A percentile compares a stretch with the other conserved stretches of the same genome.
Conservation (phyloP, 768 basidiomycete species). For the Trametes gibbosa region DNA sequence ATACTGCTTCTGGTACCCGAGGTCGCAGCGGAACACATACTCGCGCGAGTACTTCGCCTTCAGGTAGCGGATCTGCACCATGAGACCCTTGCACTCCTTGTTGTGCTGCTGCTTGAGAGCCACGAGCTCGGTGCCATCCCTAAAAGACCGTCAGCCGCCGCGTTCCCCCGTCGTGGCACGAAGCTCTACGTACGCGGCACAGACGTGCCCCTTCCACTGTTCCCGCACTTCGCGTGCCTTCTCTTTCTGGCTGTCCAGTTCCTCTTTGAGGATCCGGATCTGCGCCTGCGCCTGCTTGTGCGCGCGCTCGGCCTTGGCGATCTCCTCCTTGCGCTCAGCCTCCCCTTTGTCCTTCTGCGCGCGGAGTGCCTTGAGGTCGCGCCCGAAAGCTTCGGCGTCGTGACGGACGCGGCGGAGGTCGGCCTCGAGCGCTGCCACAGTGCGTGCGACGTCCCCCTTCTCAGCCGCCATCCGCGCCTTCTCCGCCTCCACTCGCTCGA, state of each 20-base stretch:
- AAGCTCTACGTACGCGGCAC: constrained; percentile 47
- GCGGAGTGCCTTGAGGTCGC: constrained; percentile 67
- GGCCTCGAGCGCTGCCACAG: constrained; percentile 64
- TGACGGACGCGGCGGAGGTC: constrained; percentile 73
- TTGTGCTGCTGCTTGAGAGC: constrained; percentile 67
- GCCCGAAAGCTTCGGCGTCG: constrained; percentile 76
- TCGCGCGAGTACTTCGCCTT: constrained; percentile 92
- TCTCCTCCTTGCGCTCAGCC: constrained; percentile 45
- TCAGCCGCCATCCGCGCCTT: constrained; percentile 59
- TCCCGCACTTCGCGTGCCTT: constrained; percentile 47
- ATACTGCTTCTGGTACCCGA: constrained; percentile 88
- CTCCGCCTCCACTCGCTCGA: constrained; percentile 63
- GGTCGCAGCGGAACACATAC: constrained; percentile 67
- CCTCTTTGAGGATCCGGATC: constrained; percentile 62
- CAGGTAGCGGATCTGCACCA: constrained; percentile 88
- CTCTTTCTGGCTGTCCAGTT: constrained; percentile 55
- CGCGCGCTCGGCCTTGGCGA: constrained; percentile 49
- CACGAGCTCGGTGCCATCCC: constrained; percentile 53
- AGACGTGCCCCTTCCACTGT: constrained; percentile 54
- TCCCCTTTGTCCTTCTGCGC: constrained; percentile 62
- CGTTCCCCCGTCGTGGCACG: too few relatives aligned
- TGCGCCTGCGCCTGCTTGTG: constrained; percentile 69
- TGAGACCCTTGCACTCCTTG: constrained; percentile 85
- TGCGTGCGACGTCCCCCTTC: constrained; percentile 62
- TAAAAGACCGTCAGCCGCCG: constrained; percentile 23